Evolutionary conservation across 257 asterid species (phyloP), one percentile per base, ranked within the genome.

Genomic region (Avicennia marina): DNA sequence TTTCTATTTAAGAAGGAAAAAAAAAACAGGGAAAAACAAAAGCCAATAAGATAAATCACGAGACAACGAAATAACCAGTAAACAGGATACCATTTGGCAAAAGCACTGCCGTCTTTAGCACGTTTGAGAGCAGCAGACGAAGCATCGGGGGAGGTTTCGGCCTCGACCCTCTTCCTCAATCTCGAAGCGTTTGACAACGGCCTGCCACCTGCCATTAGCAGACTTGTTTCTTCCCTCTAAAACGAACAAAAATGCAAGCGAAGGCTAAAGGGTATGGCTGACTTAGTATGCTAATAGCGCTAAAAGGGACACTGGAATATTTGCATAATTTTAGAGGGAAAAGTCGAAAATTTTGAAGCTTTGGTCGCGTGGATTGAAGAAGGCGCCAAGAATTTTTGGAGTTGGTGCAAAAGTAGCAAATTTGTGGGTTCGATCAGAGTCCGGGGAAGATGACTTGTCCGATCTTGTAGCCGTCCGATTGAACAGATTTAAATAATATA

Each of bases 41-140:
- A 46, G n/a, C n/a, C n/a, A n/a, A n/a, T n/a, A n/a, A n/a, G n/a
- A n/a, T n/a, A n/a, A n/a, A n/a, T n/a, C n/a, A n/a, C n/a, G n/a
- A n/a, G n/a, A n/a, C n/a, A n/a, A n/a, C n/a, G n/a, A n/a, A n/a
- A n/a, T n/a, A n/a, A n/a, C n/a, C n/a, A n/a, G n/a, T n/a, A n/a
- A n/a, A n/a, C n/a, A n/a, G n/a, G n/a, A n/a, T n/a, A n/a, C n/a
- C 98, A 87, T 65, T 66, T 80, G 60, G 93, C 77, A 36, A 90
- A 90, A 44, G 96, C 98, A n/a, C 94, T 84, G 58, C 94, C 96
- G 16, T 90, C 79, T 62, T 64, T 87, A 29, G 98, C 98, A 4
- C 98, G 93, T 11, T 84, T 84, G 74, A 84, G 90, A 36, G 78
- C 50, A 33, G 76, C n/a, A n/a, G n/a, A n/a, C n/a, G n/a, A n/a